Evolutionary conservation across 768 basidiomycete genomes (phyloP), one percentile per base, ranked within the genome.

Genomic region (Phlebiopsis gigantea): DNA sequence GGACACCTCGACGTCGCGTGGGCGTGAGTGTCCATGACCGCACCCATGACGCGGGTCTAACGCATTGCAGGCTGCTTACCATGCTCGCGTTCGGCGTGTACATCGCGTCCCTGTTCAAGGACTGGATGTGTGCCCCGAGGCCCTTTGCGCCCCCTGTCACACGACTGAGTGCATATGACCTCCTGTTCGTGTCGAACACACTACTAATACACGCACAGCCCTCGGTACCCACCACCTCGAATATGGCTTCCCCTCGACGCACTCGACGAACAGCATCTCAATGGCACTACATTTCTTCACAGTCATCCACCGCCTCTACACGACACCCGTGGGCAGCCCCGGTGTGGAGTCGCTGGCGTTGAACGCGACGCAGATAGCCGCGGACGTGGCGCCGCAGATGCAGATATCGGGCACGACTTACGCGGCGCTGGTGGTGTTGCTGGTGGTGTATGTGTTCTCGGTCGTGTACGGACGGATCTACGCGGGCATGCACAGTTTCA

Each of bases 191-290:
- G 46, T 44, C 56, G 51, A 59, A 31, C 29, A 7, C 17, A 34
- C 58, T 29, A 12, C 30, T 42, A 24, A 39, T 39, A 19, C 30
- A 21, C 15, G 25, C 41, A 34, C 61, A 91, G 88, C 85, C 4
- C 85, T 92, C 51, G 87, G 89, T 14, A 79, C 75, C 1, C 89
- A 91, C 65, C 90, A 93, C 62, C 78, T 91, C 2, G 93, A 96
- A 73, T 96, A 96, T 63, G 96, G 96, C 22, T 96, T 98, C 66
- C 95, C 94, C 0, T 96, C 93, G 0, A 97, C 95, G 0, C 96
- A 99, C 65, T 90, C 92, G 1, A 92, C 94, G 7, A 96, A 97
- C 69, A 82, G 85, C 53, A 79, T 93, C 51, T 95, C 92, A 25
- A 89, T 97, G 65, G 93, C 93, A 0, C 79, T 98, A 2, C 91